phyloP scores from a whole-genome alignment of 2,329 filamentous ascomycete genomes.

The Pyricularia pennisetigena region DNA sequence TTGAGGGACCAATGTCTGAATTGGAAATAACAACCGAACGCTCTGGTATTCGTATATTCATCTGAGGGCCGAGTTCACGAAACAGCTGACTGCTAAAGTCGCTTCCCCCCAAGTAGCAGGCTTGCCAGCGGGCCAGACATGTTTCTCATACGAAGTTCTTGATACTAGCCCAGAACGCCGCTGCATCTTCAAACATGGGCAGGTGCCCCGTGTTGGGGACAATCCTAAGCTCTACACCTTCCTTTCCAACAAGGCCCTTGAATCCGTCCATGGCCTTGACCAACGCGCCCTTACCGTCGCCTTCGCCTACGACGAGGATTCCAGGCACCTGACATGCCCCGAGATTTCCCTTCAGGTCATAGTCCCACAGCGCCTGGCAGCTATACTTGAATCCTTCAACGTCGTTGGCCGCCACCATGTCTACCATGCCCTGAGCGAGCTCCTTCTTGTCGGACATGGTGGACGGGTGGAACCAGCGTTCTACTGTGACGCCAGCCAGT shows the following conservation, averaged over 20 bases:
- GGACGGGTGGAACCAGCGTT: constrained; percentile 66
- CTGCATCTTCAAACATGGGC: constrained; percentile 71
- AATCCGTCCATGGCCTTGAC: constrained; percentile 75
- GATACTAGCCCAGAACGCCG: constrained; percentile 56
- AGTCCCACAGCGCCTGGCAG: constrained; percentile 62
- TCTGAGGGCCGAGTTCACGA: background rate
- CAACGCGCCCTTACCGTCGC: constrained; percentile 60
- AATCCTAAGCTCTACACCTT: constrained; percentile 48
- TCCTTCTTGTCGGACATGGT: constrained; percentile 34
- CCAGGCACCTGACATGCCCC: constrained; percentile 44
- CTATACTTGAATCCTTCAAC: constrained; percentile 59
- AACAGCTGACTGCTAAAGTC: background rate
- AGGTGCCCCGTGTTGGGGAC: constrained; percentile 68
- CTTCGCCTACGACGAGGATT: constrained; percentile 61
- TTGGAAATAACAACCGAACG: background rate
- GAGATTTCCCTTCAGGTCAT: constrained; percentile 54
- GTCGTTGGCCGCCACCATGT: constrained; percentile 61
- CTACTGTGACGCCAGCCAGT: constrained; percentile 61
- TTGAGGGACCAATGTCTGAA: background rate
- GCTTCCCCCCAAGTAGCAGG: background rate
- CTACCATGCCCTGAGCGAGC: constrained; percentile 45
- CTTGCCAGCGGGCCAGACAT: background rate
- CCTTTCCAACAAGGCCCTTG: constrained; percentile 43
- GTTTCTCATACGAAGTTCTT: constrained; percentile 10
- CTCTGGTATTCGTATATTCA: background rate